Evolutionary conservation across 495 filamentous ascomycete genomes (phyloP).

Genomic region (Neurospora sp.): DNA sequence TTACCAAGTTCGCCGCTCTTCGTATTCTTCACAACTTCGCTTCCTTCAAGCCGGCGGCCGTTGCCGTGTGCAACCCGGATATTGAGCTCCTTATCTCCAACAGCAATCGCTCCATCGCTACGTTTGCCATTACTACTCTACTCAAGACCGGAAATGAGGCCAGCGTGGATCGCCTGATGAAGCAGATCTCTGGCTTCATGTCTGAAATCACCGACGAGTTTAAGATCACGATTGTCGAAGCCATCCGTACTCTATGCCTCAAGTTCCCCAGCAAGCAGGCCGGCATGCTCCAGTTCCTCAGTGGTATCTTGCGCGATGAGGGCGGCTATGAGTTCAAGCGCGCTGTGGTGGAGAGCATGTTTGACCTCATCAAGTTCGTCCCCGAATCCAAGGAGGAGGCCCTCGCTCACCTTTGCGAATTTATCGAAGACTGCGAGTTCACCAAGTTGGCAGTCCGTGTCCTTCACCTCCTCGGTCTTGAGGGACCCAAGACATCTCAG

Average conservation of each 20-base stretch:
- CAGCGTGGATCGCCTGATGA: slow-evolving; percentile 95
- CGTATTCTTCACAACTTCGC: slow-evolving; percentile 95
- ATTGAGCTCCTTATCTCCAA: slow-evolving; percentile 95
- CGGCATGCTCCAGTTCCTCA: slow-evolving; percentile 93
- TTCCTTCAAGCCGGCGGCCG: slow-evolving; percentile 85
- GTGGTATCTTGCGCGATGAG: slow-evolving; percentile 88
- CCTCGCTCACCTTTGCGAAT: slow-evolving; percentile 92
- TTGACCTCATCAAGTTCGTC: slow-evolving; percentile 97
- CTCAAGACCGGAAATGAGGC: slow-evolving; percentile 97
- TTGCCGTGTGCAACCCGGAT: slow-evolving; percentile 90
- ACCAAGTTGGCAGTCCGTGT: slow-evolving; percentile 96
- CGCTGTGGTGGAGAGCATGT: slow-evolving; percentile 97
- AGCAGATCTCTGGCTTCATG: slow-evolving; percentile 96
- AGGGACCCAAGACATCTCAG: slow-evolving; percentile 90
- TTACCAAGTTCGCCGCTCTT: slow-evolving; percentile 96
- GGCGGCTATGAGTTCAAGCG: slow-evolving; percentile 98
- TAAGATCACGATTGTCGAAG: slow-evolving; percentile 98
- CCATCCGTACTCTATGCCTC: slow-evolving; percentile 87
- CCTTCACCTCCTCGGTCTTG: slow-evolving; percentile 82
- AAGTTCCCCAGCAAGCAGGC: slow-evolving; percentile 99
- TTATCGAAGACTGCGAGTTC: slow-evolving; percentile 99
- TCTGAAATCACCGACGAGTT: slow-evolving; percentile 97
- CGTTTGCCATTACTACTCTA: slow-evolving; percentile 94
- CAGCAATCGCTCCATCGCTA: slow-evolving; percentile 93
- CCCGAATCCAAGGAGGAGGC: slow-evolving; percentile 97